Base-by-base conservation (phyloP, 139 green algal genomes). In the Astrephomene gubernaculifera region DNA sequence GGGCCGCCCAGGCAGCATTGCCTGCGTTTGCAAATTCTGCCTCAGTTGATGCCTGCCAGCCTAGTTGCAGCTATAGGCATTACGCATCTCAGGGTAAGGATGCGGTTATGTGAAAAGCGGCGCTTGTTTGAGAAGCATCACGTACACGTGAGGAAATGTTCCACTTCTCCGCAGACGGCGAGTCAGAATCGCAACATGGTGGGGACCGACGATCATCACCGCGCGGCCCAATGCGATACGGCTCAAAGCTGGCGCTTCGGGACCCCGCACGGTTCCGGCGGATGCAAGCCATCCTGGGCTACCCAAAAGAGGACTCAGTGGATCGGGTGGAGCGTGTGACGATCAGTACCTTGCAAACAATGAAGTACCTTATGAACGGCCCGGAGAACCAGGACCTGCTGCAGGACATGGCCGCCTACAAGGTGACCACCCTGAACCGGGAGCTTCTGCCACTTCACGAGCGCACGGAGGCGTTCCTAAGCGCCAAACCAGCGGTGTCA, bases 231-330 rank as follows among this genome's bases (percentile, higher is more conserved):
- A 74, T 54, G 31, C 81, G 81, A 27, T 52, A 86, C 38, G 81
- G 67, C 68, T 79, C 72, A 1, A 70, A 81, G 41, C 72, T 90
- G 21, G 61, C 71, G 4, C 24, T 85, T n/a, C 57, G 31, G 1
- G 80, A 90, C 45, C 86, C 86, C 0, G 74, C 35, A 12, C 70
- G 60, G 29, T 90, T 88, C 71, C 65, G 71, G 38, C 87, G 78
- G 22, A 90, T 88, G 87, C 78, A 60, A 2, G 36, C 83, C 33
- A 57, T 88, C 33, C 44, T 90, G 39, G 87, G 87, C 17, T 90
- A 90, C 74, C 78, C 78, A 7, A 44, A 68, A 29, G 57, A 71
- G 29, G 14, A 9, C 24, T 54, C 52, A 3, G 7, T 38, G 24
- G 38, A 2, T 39, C 60, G 72, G 22, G 61, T 74, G 21, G n/a